These are phyloP conservation scores for Alternaria sp. DNA, from an alignment of 2,329 filamentous ascomycete species.

Conservation along the genomic window DNA sequence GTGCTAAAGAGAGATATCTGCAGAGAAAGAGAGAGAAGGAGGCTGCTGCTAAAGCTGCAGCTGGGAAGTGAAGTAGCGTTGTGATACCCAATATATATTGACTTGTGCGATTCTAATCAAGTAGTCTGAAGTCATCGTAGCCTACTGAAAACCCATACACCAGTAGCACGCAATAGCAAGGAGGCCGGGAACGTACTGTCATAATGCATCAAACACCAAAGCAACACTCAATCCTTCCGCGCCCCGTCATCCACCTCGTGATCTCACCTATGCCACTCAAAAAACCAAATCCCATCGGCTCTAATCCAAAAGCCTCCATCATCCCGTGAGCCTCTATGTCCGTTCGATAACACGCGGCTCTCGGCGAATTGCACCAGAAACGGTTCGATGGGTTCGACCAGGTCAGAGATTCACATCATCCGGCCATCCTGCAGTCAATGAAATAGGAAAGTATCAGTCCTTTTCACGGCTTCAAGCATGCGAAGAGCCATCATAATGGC, in stretches of 20 bases:
- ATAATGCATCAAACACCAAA: neutral
- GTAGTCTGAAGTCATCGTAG: neutral
- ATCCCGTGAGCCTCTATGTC: neutral
- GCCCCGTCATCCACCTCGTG: neutral
- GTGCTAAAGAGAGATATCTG: conserved; percentile 80
- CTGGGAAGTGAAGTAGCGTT: conserved; percentile 14
- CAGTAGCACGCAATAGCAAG: neutral
- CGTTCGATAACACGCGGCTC: neutral
- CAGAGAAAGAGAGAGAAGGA: conserved; percentile 77
- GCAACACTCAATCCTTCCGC: neutral
- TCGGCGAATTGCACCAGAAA: neutral
- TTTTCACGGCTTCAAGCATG: neutral
- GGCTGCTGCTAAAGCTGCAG: conserved; percentile 72
- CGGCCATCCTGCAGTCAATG: neutral
- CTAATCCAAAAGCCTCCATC: neutral
- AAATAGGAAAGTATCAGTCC: neutral
- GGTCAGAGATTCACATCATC: neutral
- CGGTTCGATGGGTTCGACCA: neutral
- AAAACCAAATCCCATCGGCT: neutral
- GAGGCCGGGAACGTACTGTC: neutral
- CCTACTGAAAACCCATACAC: neutral
- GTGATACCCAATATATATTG: conserved; percentile 5
- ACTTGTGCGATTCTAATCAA: neutral
- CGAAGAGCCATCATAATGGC: neutral
- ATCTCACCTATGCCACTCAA: neutral